These are phyloP conservation scores for Melanogaster broomeanus DNA, from an alignment of 768 basidiomycete species.

Conservation along the genomic window DNA sequence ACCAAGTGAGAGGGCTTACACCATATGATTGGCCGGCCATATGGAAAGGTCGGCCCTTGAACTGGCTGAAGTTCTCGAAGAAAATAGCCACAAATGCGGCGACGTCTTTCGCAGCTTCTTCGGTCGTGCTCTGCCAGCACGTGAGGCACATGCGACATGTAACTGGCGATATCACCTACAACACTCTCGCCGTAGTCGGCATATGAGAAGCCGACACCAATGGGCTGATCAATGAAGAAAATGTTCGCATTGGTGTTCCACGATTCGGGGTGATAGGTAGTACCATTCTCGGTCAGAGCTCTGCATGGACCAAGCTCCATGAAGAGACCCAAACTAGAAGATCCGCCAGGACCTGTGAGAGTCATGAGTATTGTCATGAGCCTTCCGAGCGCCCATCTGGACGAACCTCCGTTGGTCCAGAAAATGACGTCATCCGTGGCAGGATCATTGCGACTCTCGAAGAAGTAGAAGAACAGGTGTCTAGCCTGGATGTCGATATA, in stretches of 20 bases:
- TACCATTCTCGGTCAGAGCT: slow-evolving; percentile 49
- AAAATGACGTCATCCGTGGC: slow-evolving; percentile 60
- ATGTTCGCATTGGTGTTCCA: slow-evolving; percentile 67
- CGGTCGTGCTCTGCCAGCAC: slow-evolving; percentile 51
- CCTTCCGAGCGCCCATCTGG: slow-evolving; percentile 13
- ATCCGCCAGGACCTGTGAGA: slow-evolving; percentile 47
- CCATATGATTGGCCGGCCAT: slow-evolving; percentile 62
- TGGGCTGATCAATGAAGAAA: slow-evolving; percentile 49
- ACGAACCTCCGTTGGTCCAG: slow-evolving; percentile 57
- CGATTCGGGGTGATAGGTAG: slow-evolving; percentile 56
- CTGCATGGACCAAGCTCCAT: slow-evolving; percentile 80
- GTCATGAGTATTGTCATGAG: not conserved
- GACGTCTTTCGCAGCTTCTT: slow-evolving; percentile 70
- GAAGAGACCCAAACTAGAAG: slow-evolving; percentile 63
- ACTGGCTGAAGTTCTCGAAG: slow-evolving; percentile 71
- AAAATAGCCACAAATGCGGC: slow-evolving; percentile 72
- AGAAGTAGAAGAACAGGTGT: slow-evolving; percentile 75
- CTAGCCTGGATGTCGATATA: slow-evolving; percentile 68
- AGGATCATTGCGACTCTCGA: slow-evolving; percentile 64
- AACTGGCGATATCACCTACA: slow-evolving; percentile 23
- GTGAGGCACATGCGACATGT: not conserved
- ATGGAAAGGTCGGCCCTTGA: slow-evolving; percentile 66
- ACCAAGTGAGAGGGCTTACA: slow-evolving; percentile 25
- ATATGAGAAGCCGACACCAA: slow-evolving; percentile 49
- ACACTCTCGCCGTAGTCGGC: slow-evolving; percentile 44